These are phyloP conservation scores for Chamaenerion angustifolium DNA, from an alignment of 345 rosid genomes.

Conservation along the genomic window DNA sequence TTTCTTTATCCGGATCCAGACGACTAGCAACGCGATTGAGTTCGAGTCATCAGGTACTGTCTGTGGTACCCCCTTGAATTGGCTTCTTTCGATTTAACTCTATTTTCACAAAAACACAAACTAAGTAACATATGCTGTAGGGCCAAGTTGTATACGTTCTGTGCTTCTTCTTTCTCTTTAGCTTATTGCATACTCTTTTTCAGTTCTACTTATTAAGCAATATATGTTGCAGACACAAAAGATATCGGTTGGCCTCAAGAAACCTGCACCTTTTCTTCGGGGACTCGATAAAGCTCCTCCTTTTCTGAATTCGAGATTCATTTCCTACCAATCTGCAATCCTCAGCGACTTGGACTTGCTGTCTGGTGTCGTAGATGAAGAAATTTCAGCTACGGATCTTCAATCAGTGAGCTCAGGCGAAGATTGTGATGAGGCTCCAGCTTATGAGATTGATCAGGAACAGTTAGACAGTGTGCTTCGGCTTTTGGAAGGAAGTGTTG, in stretches of 20 bases:
- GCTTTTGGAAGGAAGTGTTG: slow-evolving; percentile 49
- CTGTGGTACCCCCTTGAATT: too few species aligned
- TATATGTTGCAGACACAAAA: neutral
- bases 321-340: slow-evolving; percentile 1
- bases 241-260: neutral
- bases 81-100: too few species aligned
- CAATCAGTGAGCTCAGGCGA: neutral
- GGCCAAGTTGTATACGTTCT: too few species aligned
- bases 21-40: neutral
- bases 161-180: neutral
- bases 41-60: too few species aligned
- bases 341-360: neutral
- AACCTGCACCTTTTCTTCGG: neutral
- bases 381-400: neutral
- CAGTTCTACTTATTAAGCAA: too few species aligned
- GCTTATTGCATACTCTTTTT: neutral
- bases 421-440: neutral
- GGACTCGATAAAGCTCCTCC: neutral
- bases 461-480: slow-evolving; percentile 46
- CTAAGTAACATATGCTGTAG: too few species aligned
- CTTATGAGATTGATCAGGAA: slow-evolving; percentile 29
- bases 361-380: neutral
- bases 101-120: too few species aligned
- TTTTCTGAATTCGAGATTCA: slow-evolving; percentile 1
- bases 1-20: slow-evolving; percentile 2